Evolutionary conservation across 257 asterid genomes (phyloP).

Genomic region (Nicotiana knightiana): DNA sequence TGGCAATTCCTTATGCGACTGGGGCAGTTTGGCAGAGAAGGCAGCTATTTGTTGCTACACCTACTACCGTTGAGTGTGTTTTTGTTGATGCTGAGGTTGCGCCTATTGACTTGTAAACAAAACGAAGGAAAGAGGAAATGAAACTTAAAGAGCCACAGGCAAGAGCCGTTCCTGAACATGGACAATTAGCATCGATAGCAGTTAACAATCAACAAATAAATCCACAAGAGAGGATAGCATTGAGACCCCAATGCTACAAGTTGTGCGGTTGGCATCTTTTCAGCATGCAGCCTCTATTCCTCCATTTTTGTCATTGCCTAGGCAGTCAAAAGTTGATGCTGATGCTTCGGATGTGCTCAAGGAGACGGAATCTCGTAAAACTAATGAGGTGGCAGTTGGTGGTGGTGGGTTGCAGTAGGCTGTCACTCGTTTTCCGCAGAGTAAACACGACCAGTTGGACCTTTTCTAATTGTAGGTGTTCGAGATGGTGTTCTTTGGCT

Average conservation of each 20-base stretch:
- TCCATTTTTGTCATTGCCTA: no score
- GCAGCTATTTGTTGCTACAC: conserved; percentile 92
- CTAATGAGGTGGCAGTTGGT: conserved; percentile 85
- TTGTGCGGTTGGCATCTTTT: no score
- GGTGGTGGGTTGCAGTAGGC: conserved; percentile 95
- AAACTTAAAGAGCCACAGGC: conserved; percentile 62
- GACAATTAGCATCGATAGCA: no score
- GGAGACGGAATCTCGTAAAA: conserved; percentile 52
- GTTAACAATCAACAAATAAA: no score
- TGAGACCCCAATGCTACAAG: no score
- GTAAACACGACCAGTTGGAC: conserved; percentile 94
- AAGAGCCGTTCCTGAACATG: conserved; percentile 9
- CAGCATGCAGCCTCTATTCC: no score
- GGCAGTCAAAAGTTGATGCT: no score
- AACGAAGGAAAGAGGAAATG: conserved; percentile 73
- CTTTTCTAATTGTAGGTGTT: conserved; percentile 80
- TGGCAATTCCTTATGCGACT: conserved; percentile 29
- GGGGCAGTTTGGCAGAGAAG: conserved; percentile 99
- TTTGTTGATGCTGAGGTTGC: conserved; percentile 96
- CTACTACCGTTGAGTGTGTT: conserved; percentile 95
- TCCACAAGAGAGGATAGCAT: no score
- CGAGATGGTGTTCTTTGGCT: conserved; percentile 98
- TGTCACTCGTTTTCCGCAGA: conserved; percentile 92
- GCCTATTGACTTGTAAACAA: conserved; percentile 74
- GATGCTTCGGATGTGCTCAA: no score